A percentile compares a stretch with the other conserved stretches of the same genome.
Evolutionary conservation across 371 early-diverging fungal genomes (phyloP).

Genomic region (Rhizomucor miehei): DNA sequence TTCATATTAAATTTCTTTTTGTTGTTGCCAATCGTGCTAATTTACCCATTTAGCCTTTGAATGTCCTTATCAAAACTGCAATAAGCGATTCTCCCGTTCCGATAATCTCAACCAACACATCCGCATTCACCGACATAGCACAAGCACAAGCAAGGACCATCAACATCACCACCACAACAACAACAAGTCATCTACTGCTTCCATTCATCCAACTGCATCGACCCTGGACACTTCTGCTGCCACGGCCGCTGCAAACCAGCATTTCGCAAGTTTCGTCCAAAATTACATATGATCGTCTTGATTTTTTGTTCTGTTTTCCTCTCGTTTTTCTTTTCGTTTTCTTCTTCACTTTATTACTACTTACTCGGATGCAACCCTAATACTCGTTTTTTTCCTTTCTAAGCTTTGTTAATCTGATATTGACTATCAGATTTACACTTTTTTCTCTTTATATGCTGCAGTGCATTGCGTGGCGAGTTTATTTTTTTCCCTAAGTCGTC

Average conservation of each 20-base stretch:
- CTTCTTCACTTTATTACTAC: background rate
- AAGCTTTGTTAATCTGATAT: slow-evolving; percentile 2
- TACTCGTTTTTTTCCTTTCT: slow-evolving; percentile 1
- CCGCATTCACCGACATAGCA: slow-evolving; percentile 57
- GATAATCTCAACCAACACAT: slow-evolving; percentile 81
- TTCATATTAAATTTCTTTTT: background rate
- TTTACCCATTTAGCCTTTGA: slow-evolving; percentile 45
- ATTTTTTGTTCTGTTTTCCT: slow-evolving; percentile 1
- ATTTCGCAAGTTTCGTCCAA: slow-evolving; percentile 27
- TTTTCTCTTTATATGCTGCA: slow-evolving; percentile 1
- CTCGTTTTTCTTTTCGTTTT: slow-evolving; percentile 5
- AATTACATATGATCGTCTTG: slow-evolving; percentile 20
- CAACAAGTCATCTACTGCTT: slow-evolving; percentile 5
- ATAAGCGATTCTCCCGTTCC: slow-evolving; percentile 77
- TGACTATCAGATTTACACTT: slow-evolving; percentile 1
- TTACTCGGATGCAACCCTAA: background rate
- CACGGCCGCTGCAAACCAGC: slow-evolving; percentile 5
- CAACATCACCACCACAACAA: slow-evolving; percentile 21
- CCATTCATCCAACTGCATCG: background rate
- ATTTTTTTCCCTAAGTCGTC: background rate
- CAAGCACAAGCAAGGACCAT: slow-evolving; percentile 12
- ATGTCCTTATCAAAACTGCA: slow-evolving; percentile 71
- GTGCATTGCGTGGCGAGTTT: slow-evolving; percentile 1
- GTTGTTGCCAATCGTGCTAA: background rate
- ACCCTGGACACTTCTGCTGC: background rate